A percentile compares a stretch with the other conserved stretches of the same genome.
phyloP scores from a whole-genome alignment of 73 alveolate species.

The Tetrahymena malaccensis region DNA sequence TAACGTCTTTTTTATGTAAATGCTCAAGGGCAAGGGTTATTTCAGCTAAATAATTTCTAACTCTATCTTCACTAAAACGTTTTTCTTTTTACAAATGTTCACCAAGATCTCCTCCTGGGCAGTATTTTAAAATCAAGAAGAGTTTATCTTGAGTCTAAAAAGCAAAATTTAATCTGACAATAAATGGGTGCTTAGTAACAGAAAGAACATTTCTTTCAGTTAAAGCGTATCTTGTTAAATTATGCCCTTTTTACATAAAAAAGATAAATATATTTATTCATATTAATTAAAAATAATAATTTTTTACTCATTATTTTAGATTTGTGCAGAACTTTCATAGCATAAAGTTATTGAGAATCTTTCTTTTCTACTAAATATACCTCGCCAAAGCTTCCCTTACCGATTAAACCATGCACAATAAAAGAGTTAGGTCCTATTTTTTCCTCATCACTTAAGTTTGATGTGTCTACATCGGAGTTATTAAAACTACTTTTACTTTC shows the following conservation, averaged over 20 bases:
- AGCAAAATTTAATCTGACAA: conserved; percentile 79
- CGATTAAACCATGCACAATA: conserved; percentile 49
- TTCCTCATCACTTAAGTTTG: conserved; percentile 25
- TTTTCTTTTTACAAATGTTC: conserved; percentile 70
- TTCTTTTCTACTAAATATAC: conserved; percentile 70
- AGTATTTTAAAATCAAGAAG: conserved; percentile 74
- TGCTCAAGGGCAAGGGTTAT: conserved; percentile 83
- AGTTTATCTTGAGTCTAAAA: conserved; percentile 84
- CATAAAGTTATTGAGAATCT: conserved; percentile 47
- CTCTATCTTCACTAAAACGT: conserved; percentile 81
- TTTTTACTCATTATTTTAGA: conserved; percentile 40
- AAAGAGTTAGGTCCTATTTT: conserved; percentile 31
- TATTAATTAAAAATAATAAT: not conserved
- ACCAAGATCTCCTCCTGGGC: conserved; percentile 94
- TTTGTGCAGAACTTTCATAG: conserved; percentile 48
- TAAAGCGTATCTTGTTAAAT: conserved; percentile 79
- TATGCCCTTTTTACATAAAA: conserved; percentile 61
- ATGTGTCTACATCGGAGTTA: conserved; percentile 12
- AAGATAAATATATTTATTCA: not conserved
- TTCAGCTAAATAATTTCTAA: conserved; percentile 79
- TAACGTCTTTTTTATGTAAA: conserved; percentile 78
- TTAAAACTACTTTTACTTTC: not conserved
- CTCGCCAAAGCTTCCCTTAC: conserved; percentile 86
- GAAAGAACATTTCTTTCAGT: conserved; percentile 91
- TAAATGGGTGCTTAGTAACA: conserved; percentile 77